These are phyloP conservation scores for Annulohypoxylon maeteangense DNA, from an alignment of 495 filamentous ascomycete genomes.

Conservation along the genomic window DNA sequence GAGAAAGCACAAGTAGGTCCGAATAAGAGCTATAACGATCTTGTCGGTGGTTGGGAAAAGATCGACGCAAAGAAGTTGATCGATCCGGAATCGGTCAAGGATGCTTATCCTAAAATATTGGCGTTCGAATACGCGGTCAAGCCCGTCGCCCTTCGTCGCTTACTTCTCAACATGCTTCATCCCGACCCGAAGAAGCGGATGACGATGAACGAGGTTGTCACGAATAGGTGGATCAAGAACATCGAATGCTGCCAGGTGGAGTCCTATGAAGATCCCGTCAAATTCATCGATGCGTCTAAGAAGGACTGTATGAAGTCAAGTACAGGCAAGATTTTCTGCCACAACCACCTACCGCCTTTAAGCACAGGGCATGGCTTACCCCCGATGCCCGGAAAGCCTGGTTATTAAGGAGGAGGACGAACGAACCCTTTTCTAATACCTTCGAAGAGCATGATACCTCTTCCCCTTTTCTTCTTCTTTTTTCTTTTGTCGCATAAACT, in stretches of 20 bases:
- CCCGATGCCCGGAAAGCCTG: slow-evolving; percentile 60
- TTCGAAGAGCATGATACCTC: background rate
- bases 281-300: slow-evolving; percentile 64
- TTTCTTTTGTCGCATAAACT: slow-evolving; percentile 27
- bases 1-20: slow-evolving; percentile 60
- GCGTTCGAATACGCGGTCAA: slow-evolving; percentile 63
- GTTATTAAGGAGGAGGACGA: slow-evolving; percentile 48
- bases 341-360: slow-evolving; percentile 60
- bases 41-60: slow-evolving; percentile 70
- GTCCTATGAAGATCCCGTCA: slow-evolving; percentile 64
- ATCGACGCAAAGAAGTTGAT: slow-evolving; percentile 65
- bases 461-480: slow-evolving; percentile 1
- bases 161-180: slow-evolving; percentile 81
- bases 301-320: slow-evolving; percentile 54
- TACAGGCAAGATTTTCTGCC: slow-evolving; percentile 58
- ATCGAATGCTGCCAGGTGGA: slow-evolving; percentile 78
- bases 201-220: slow-evolving; percentile 69
- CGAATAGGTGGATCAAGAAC: slow-evolving; percentile 70
- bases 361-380: slow-evolving; percentile 56
- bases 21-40: slow-evolving; percentile 62
- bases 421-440: background rate
- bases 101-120: slow-evolving; percentile 61
- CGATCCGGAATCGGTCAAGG: slow-evolving; percentile 53
- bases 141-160: slow-evolving; percentile 64
- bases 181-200: slow-evolving; percentile 74